Evolutionary conservation across 1,284 basidiomycete genomes (phyloP), one percentile per base, ranked within the genome.

Genomic region (Sporisorium graminicola): DNA sequence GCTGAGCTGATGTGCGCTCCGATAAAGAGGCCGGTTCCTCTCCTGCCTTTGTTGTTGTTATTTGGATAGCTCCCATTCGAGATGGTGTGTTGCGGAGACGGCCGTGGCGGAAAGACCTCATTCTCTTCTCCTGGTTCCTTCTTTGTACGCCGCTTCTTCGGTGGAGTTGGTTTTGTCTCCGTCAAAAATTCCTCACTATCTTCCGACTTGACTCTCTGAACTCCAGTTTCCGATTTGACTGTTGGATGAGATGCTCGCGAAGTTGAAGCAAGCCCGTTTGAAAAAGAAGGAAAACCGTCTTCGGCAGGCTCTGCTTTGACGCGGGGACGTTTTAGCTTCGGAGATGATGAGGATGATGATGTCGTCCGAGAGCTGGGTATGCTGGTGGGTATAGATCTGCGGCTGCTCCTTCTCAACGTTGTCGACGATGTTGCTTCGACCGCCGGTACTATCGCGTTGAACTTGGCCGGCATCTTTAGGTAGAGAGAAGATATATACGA

Each of bases 1-100:
- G 91, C 90, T 16, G 91, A 89, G 24, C 92, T 93, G 35, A 94
- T 91, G 82, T 95, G 93, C 1, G 93, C 92, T 1, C 94, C 94
- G 16, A 94, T 74, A 52, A 57, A 69, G 5, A 74, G 31, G 0
- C 63, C 73, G 26, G 52, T 60, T 1, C 49, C 53, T 54, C 67
- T 52, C 33, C 67, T 60, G 35, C 61, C 67, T 13, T 13, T 24
- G 29, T 10, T n/a, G 22, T 18, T 26, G 12, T 27, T n/a, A n/a
- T n/a, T n/a, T n/a, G n/a, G 44, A 6, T 42, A 31, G 9, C 10
- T 6, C 6, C 53, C 46, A 9, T 59, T 43, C 5, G 16, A 12
- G 6, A 37, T 35, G 5, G 37, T 6, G 2, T 14, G 47, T 9
- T 40, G 27, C 0, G 64, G 58, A 3, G 54, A 59, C 10, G 65